Percentiles rank a stretch among this genome's conserved stretches.
Conservation (phyloP, 2,329 filamentous ascomycete species). For the Exophiala bonariae region DNA sequence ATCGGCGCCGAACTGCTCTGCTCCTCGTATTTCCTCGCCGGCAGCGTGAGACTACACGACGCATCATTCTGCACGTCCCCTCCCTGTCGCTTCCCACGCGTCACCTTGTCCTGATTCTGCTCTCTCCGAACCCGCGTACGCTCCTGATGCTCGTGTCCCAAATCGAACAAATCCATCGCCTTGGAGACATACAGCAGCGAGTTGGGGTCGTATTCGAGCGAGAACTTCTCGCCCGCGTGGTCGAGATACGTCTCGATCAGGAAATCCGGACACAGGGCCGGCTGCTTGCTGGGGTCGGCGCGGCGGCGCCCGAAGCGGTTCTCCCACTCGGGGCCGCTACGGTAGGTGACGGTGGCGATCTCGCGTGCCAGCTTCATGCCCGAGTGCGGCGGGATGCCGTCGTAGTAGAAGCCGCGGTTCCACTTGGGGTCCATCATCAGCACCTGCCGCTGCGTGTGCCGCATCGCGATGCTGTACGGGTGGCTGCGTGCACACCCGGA, state of each 20-base stretch:
- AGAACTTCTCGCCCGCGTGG: slow-evolving; percentile 98
- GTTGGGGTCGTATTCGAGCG: slow-evolving; percentile 93
- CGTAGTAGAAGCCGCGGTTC: slow-evolving; percentile 94
- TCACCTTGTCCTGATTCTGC: slow-evolving; percentile 59
- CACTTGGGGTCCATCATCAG: slow-evolving; percentile 99
- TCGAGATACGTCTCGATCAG: slow-evolving; percentile 97
- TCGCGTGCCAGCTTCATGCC: slow-evolving; percentile 98
- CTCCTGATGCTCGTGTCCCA: slow-evolving; percentile 70
- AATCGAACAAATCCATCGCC: slow-evolving; percentile 97
- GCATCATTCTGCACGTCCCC: slow-evolving; percentile 39
- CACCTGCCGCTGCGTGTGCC: slow-evolving; percentile 94
- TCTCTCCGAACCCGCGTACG: slow-evolving; percentile 63
- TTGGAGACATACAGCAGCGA: slow-evolving; percentile 95
- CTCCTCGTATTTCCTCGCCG: slow-evolving; percentile 82
- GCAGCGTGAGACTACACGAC: slow-evolving; percentile 77
- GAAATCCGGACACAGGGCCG: slow-evolving; percentile 95
- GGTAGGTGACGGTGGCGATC: slow-evolving; percentile 96
- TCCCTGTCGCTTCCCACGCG: slow-evolving; percentile 37
- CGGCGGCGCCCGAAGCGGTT: slow-evolving; percentile 84
- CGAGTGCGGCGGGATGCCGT: slow-evolving; percentile 78
- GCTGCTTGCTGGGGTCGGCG: slow-evolving; percentile 81
- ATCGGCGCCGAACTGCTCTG: slow-evolving; percentile 51
- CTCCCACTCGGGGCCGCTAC: slow-evolving; percentile 97
- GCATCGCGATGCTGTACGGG: slow-evolving; percentile 98
- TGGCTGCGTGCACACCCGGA: slow-evolving; percentile 92